Conservation (phyloP, 805 yeast species). For the Ogataea salicorniae region DNA sequence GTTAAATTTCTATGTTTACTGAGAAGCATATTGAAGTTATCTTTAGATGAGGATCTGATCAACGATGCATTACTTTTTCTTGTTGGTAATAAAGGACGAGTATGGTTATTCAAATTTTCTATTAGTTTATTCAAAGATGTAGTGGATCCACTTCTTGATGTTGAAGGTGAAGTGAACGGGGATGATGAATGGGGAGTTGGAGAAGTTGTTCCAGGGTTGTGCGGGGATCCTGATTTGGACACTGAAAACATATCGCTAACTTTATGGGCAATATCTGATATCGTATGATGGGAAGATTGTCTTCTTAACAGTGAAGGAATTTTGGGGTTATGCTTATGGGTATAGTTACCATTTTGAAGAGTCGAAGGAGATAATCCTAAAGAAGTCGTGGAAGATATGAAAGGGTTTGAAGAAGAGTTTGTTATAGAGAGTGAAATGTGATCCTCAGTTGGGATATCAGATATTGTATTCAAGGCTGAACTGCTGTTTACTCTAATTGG, state of each 20-base stretch:
- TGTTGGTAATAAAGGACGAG: constrained; percentile 5
- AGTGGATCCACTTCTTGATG: constrained; percentile 21
- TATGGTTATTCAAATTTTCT: constrained; percentile 11
- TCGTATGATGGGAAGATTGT: constrained; percentile 18
- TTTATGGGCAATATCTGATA: constrained; percentile 27
- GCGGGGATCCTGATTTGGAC: constrained; percentile 12
- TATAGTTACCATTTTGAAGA: background rate
- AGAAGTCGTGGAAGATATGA: background rate
- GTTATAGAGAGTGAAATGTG: background rate
- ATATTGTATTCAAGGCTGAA: background rate
- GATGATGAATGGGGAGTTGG: constrained; percentile 5
- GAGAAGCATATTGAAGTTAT: constrained; percentile 4
- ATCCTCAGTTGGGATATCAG: background rate
- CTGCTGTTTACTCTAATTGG: constrained; percentile 2
- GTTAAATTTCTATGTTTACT: constrained; percentile 2
- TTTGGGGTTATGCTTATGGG: background rate
- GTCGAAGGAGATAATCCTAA: background rate
- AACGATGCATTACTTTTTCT: constrained; percentile 12
- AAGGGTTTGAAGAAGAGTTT: background rate
- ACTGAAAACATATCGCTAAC: constrained; percentile 23
- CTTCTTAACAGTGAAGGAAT: constrained; percentile 1
- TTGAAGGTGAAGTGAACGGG: constrained; percentile 13
- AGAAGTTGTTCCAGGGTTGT: background rate
- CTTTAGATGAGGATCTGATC: constrained; percentile 13
- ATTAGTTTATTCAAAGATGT: constrained; percentile 22